Evolutionary conservation across 768 basidiomycete species (phyloP), one percentile per base, ranked within the genome.

Genomic region (Hygrophorus russula): DNA sequence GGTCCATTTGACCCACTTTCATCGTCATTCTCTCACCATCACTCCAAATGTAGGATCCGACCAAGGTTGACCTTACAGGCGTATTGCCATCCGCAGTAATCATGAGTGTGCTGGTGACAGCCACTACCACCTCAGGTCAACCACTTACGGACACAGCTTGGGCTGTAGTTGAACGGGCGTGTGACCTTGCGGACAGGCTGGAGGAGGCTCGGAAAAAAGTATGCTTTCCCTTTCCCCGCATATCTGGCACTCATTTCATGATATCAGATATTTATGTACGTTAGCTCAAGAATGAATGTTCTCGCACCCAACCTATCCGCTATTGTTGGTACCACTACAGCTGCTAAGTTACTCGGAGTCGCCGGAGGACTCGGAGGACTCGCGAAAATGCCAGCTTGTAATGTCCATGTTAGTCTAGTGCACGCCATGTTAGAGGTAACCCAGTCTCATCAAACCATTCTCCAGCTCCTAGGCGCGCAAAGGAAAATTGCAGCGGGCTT

Each of bases 241-340:
- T 13, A 8, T 17, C 31, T 14, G 14, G 33, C 38, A 41, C 9
- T 39, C 33, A 13, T 5, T 39, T 35, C 41, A 51, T 31, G n/a
- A 32, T 49, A 44, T 27, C 31, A 93, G 86, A 99, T 98, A 55
- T 94, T 98, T 67, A 82, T 87, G 72, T 99, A 98, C 75, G 96
- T 99, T 62, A 94, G 93, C 71, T 94, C 90, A 55, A 78, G 96
- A 68, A 98, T 99, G 90, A 89, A 90, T 67, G 78, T 91, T 45
- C 83, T 99, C 57, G 94, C 96, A 53, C 96, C 96, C 56, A 99
- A 99, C 64, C 78, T 99, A 59, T 94, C 92, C 56, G 84, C 88
- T 63, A 96, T 99, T 65, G 89, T 98, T 67, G 94, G 96, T 63
- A 96, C 96, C 46, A 91, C 87, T 54, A 94, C 92, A 71, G 96